phyloP scores from a whole-genome alignment of 495 filamentous ascomycete species.

The Penicillium paxilli region DNA sequence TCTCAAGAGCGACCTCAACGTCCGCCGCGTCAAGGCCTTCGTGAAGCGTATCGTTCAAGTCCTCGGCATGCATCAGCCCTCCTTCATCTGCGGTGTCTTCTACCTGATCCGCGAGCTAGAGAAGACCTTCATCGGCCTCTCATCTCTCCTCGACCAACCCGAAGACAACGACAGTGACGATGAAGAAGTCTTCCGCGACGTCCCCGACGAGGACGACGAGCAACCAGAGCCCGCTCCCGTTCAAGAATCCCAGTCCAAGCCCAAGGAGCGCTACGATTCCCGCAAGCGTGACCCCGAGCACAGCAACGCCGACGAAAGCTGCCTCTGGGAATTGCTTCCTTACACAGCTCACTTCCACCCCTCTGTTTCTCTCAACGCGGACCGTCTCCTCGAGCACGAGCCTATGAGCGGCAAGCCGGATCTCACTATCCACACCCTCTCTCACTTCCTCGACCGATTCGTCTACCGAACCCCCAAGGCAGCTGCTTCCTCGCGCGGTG shows the following conservation, averaged over 20 bases:
- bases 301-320: conserved; percentile 84
- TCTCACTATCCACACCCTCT: conserved; percentile 79
- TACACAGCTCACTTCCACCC: conserved; percentile 87
- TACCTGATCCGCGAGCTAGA: conserved; percentile 85
- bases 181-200: conserved; percentile 73
- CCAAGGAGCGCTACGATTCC: conserved; percentile 65
- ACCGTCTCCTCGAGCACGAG: conserved; percentile 62
- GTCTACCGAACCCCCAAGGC: conserved; percentile 90
- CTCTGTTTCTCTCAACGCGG: conserved; percentile 86
- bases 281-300: conserved; percentile 89
- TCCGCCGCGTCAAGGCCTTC: conserved; percentile 91
- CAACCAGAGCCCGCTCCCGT: conserved; percentile 22
- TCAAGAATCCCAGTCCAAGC: conserved; percentile 22
- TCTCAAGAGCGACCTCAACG: conserved; percentile 81
- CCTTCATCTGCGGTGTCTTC: conserved; percentile 86
- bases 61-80: conserved; percentile 81
- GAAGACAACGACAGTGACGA: conserved; percentile 68
- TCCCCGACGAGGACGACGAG: conserved; percentile 55
- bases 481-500: conserved; percentile 58
- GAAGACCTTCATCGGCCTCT: conserved; percentile 70
- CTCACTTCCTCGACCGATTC: conserved; percentile 95
- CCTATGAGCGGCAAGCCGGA: conserved; percentile 84
- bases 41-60: conserved; percentile 89
- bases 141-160: conserved; percentile 68
- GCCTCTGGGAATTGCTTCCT: conserved; percentile 88